Evolutionary conservation across 805 yeast genomes (phyloP).

Genomic region (Candida silvatica): DNA sequence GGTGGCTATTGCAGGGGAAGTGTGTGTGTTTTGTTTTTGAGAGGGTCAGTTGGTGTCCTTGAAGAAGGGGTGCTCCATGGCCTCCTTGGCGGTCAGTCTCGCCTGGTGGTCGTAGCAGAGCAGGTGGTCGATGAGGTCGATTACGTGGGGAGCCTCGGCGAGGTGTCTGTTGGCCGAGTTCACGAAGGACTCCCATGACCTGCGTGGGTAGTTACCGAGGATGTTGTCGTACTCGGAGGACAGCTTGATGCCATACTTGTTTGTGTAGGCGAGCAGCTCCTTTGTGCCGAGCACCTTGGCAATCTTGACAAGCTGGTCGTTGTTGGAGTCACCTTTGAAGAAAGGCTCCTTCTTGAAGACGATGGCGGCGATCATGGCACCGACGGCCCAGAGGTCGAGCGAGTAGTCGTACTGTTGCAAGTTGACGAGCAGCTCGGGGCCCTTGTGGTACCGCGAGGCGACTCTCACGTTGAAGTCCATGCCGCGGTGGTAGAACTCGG

Average conservation of each 20-base stretch:
- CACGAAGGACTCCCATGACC: conserved; percentile 58
- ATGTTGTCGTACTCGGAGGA: conserved; percentile 73
- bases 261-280: conserved; percentile 56
- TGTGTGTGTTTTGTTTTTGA: too few species aligned
- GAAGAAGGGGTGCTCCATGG: conserved; percentile 56
- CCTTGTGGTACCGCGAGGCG: conserved; percentile 86
- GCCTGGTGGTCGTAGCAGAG: conserved; percentile 81
- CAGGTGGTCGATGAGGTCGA: conserved; percentile 66
- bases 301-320: conserved; percentile 86
- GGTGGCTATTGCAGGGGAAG: too few species aligned
- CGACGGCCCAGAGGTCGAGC: conserved; percentile 84
- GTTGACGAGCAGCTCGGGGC: conserved; percentile 83
- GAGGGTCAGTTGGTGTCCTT: too few species aligned
- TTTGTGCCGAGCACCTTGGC: conserved; percentile 84
- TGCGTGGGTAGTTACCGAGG: conserved; percentile 56
- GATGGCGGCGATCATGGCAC: conserved; percentile 86
- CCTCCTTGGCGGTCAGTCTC: conserved; percentile 82
- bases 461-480: conserved; percentile 88
- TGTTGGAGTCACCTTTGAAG: conserved; percentile 86
- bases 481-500: conserved; percentile 87
- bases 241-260: conserved; percentile 60
- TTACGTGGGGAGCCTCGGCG: conserved; percentile 42
- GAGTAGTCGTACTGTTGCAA: conserved; percentile 81
- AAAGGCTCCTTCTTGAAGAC: conserved; percentile 86
- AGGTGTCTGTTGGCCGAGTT: conserved; percentile 44